These are phyloP conservation scores for Typha latifolia DNA, from an alignment of 176 grass and related monocot species.

Conservation along the genomic window DNA sequence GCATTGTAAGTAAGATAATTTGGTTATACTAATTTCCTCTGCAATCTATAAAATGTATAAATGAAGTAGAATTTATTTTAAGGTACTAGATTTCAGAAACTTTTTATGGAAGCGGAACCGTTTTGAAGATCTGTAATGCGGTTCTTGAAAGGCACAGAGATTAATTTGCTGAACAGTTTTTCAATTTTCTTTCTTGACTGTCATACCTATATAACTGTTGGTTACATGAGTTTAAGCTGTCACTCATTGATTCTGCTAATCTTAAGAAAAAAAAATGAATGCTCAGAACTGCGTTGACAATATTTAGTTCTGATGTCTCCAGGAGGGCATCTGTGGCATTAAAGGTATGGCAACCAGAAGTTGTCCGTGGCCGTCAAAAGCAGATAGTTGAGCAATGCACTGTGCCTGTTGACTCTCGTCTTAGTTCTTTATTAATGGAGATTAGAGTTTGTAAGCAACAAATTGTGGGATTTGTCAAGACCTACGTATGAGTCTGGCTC, in stretches of 20 bases:
- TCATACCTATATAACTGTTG: background rate
- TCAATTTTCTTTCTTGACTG: background rate
- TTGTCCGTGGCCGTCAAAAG: slow-evolving; percentile 66
- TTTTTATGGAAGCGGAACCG: too few relatives aligned
- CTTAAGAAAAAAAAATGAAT: too few relatives aligned
- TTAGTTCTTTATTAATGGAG: slow-evolving; percentile 74
- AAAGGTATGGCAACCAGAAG: slow-evolving; percentile 94
- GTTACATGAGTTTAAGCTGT: background rate
- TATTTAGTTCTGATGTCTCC: slow-evolving; percentile 2
- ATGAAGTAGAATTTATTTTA: too few relatives aligned
- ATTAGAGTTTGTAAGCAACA: slow-evolving; percentile 98
- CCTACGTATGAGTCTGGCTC: slow-evolving; percentile 59
- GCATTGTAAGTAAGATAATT: too few relatives aligned
- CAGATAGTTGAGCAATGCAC: slow-evolving; percentile 92
- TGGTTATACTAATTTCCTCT: too few relatives aligned
- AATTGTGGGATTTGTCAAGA: slow-evolving; percentile 52
- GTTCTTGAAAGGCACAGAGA: background rate
- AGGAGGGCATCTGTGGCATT: slow-evolving; percentile 86
- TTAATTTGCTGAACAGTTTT: background rate
- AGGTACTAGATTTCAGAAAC: too few relatives aligned
- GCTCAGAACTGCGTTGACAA: too few relatives aligned
- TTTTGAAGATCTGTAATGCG: too few relatives aligned
- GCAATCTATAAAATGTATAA: too few relatives aligned
- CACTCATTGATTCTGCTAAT: too few relatives aligned
- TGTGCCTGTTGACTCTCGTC: slow-evolving; percentile 60